Percentiles rank a stretch among this genome's conserved stretches.
phyloP scores from a whole-genome alignment of 179 eudicot genomes.

The Pouteria campechiana region DNA sequence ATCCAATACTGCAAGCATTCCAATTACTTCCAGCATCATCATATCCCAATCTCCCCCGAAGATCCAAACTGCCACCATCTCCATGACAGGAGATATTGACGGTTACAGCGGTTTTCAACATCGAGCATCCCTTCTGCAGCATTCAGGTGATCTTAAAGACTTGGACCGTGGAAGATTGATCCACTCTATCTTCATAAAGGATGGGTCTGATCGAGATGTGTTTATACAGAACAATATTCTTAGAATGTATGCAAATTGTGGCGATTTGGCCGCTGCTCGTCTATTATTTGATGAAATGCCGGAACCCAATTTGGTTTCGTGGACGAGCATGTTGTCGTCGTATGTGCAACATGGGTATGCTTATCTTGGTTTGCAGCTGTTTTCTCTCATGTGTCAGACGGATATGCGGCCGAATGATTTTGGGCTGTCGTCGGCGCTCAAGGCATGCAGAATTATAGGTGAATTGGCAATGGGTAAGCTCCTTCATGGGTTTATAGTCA shows the following conservation, averaged over 20 bases:
- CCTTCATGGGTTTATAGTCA: too few species aligned
- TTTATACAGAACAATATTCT: constrained; percentile 12
- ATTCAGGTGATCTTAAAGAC: too few species aligned
- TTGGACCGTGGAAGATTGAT: constrained; percentile 6
- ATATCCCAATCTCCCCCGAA: too few species aligned
- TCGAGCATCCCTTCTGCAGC: too few species aligned
- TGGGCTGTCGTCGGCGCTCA: constrained; percentile 8
- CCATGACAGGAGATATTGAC: too few species aligned
- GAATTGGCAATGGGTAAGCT: too few species aligned
- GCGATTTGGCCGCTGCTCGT: constrained; percentile 1
- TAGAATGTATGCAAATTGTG: constrained; percentile 14
- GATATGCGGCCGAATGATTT: constrained; percentile 19
- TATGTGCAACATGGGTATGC: constrained; percentile 12
- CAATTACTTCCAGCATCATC: too few species aligned
- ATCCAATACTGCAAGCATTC: too few species aligned
- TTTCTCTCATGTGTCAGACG: constrained; percentile 7
- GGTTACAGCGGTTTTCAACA: too few species aligned
- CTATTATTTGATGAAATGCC: constrained; percentile 9
- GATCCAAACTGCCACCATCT: too few species aligned
- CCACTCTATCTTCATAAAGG: constrained; percentile 9
- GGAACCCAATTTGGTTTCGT: constrained; percentile 11
- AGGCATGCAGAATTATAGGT: constrained; percentile 8
- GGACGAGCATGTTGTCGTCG: constrained; percentile 12
- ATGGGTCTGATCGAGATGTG: constrained; percentile 5
- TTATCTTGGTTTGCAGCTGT: constrained; percentile 12